A percentile compares a stretch with the other conserved stretches of the same genome.
phyloP scores from a whole-genome alignment of 2,329 filamentous ascomycete genomes.

The Sclerotinia subarctica region DNA sequence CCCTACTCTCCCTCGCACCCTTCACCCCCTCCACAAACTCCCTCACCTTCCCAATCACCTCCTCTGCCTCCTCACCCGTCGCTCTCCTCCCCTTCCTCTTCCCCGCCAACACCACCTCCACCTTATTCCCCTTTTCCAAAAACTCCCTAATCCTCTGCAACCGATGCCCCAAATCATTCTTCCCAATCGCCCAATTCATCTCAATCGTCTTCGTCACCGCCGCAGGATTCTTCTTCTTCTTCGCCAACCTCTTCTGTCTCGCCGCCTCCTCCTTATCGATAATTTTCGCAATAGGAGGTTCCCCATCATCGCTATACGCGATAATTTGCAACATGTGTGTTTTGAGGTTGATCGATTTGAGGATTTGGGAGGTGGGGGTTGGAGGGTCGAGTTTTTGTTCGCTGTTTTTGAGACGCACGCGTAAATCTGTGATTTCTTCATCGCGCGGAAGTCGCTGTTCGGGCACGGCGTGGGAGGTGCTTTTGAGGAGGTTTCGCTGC shows the following conservation, averaged over 20 bases:
- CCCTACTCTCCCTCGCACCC: constrained; percentile 46
- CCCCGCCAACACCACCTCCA: constrained; percentile 69
- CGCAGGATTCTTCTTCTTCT: constrained; percentile 41
- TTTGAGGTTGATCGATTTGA: constrained; percentile 48
- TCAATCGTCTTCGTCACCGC: constrained; percentile 72
- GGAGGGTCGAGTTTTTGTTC: constrained; percentile 38
- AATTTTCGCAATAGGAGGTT: constrained; percentile 66
- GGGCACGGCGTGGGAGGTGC: constrained; percentile 11
- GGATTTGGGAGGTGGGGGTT: constrained; percentile 38
- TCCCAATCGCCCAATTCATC: constrained; percentile 81
- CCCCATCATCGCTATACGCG: constrained; percentile 35
- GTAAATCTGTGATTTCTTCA: constrained; percentile 46
- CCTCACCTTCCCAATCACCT: constrained; percentile 52
- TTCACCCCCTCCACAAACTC: constrained; percentile 38
- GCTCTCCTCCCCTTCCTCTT: constrained; percentile 63
- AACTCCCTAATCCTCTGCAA: constrained; percentile 66
- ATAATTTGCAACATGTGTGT: constrained; percentile 52
- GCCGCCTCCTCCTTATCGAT: constrained; percentile 55
- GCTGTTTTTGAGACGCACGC: constrained; percentile 45
- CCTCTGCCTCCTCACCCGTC: constrained; percentile 57
- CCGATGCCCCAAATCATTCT: constrained; percentile 70
- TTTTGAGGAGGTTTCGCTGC: constrained; percentile 7
- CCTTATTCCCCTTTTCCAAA: constrained; percentile 68
- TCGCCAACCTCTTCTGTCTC: constrained; percentile 44
- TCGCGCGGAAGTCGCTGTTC: constrained; percentile 43